A percentile compares a stretch with the other conserved stretches of the same genome.
These are phyloP conservation scores for Mediolabrus comicus DNA, from an alignment of 108 stramenopile genomes.

Conservation along the genomic window DNA sequence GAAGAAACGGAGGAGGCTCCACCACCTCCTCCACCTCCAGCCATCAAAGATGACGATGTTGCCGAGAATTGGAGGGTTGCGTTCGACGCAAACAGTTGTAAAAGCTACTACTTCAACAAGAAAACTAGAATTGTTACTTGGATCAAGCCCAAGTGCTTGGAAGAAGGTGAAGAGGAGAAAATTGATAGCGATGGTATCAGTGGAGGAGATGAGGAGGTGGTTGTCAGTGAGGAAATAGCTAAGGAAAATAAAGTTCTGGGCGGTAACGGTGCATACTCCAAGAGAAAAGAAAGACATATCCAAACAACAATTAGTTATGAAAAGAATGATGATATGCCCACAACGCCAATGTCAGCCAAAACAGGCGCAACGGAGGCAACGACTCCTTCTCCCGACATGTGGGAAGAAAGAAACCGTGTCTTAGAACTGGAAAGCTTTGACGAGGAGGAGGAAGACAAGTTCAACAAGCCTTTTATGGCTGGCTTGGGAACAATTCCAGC, in stretches of 20 bases:
- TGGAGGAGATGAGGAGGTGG: background rate
- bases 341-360: slow-evolving; percentile 9
- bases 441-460: slow-evolving; percentile 2
- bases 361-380: slow-evolving; percentile 7
- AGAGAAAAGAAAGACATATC: slow-evolving; percentile 11
- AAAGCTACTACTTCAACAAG: background rate
- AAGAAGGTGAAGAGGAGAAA: background rate
- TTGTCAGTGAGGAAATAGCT: background rate
- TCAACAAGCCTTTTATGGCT: background rate
- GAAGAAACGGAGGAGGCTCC: background rate
- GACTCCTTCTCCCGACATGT: background rate
- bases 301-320: slow-evolving; percentile 1
- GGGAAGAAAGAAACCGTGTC: slow-evolving; percentile 10
- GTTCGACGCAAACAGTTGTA: background rate
- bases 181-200: too few relatives aligned
- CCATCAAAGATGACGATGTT: background rate
- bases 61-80: background rate
- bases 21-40: background rate
- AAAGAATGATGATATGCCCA: background rate
- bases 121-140: background rate
- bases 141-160: background rate
- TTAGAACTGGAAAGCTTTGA: slow-evolving; percentile 28
- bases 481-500: background rate
- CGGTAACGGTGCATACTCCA: slow-evolving; percentile 6
- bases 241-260: background rate